These are phyloP conservation scores for Crithidia sp. DNA, from an alignment of 208 protist species.

Conservation along the genomic window DNA sequence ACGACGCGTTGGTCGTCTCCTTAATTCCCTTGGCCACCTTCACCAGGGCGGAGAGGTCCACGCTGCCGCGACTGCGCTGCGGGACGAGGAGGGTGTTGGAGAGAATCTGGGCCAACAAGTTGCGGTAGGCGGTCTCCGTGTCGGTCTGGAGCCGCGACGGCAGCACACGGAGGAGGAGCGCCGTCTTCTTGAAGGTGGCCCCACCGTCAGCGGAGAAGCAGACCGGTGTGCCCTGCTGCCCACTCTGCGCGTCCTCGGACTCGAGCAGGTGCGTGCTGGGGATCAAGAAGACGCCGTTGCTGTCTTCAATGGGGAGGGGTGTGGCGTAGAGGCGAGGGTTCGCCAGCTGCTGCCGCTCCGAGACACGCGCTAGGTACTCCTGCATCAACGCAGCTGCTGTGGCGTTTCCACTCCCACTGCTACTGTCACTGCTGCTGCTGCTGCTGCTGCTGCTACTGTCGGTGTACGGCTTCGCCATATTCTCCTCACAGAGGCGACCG, in stretches of 20 bases:
- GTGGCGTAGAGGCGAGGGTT: slow-evolving; percentile 61
- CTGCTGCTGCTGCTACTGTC: slow-evolving; percentile 6
- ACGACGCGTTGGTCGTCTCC: background rate
- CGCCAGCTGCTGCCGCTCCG: slow-evolving; percentile 35
- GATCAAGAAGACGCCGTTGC: slow-evolving; percentile 63
- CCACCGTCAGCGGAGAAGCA: slow-evolving; percentile 65
- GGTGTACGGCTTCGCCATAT: slow-evolving; percentile 13
- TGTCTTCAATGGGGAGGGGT: slow-evolving; percentile 65
- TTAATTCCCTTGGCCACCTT: slow-evolving; percentile 10
- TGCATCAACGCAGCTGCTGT: background rate
- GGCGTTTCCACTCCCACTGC: slow-evolving; percentile 1
- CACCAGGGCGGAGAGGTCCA: slow-evolving; percentile 51
- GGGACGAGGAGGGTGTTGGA: slow-evolving; percentile 68
- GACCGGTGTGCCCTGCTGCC: slow-evolving; percentile 20
- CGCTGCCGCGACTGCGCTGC: slow-evolving; percentile 43
- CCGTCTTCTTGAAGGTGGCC: slow-evolving; percentile 37
- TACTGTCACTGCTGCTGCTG: slow-evolving; percentile 13
- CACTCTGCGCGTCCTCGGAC: slow-evolving; percentile 29
- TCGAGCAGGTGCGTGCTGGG: slow-evolving; percentile 40
- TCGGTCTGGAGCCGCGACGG: slow-evolving; percentile 47
- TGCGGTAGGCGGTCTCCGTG: slow-evolving; percentile 39
- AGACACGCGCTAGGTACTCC: slow-evolving; percentile 20
- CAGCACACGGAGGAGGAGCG: slow-evolving; percentile 43
- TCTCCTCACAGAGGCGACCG: slow-evolving; percentile 50
- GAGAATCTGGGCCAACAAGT: slow-evolving; percentile 48